Base-by-base conservation (phyloP, 495 filamentous ascomycete genomes). In the Tuber indicum region DNA sequence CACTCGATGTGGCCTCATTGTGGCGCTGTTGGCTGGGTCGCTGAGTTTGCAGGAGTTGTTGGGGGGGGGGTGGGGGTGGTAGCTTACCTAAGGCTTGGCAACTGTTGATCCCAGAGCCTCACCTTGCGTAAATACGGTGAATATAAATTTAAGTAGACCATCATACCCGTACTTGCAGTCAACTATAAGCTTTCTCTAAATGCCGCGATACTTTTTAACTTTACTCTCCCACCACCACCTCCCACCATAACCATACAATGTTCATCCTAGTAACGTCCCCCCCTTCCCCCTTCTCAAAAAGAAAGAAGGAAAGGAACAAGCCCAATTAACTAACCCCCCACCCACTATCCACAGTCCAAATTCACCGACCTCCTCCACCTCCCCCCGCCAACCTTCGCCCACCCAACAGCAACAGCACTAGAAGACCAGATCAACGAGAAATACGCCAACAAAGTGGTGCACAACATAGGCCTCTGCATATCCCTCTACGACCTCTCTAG, bases 351-450 rank as follows among this genome's bases (percentile, higher is more conserved):
- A 72, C 45, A 90, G 88, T 88, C 88, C 44, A 89, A 93, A 62
- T 90, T 99, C 79, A 90, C 92, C 76, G 96, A 99, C 87, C 88
- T 98, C 79, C 92, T 99, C 74, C 91, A 96, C 86, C 96, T 99
- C 85, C 86, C 87, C 16, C 96, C 96, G 3, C 87, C 93, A 81
- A 92, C 97, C 82, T 96, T 98, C 83, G 86, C 89, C 49, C 95
- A 94, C 81, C 88, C 90, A 71, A 94, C 92, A 81, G 86, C 87
- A 9, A 88, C 91, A 47, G 92, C 93, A 3, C 91, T 99, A 76
- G 93, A 97, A 85, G 94, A 98, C 84, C 93, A 92, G 78, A 94
- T 99, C 86, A 97, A 98, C 81, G 88, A 90, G 75, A 99, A 98
- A 86, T 99, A 97, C 85, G 90, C 95, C 73, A 96, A 99, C 86